Percentiles rank a stretch among this genome's conserved stretches.
These are phyloP conservation scores for Dictyostelium capitatum DNA, from an alignment of 78 protist species.

Conservation along the genomic window DNA sequence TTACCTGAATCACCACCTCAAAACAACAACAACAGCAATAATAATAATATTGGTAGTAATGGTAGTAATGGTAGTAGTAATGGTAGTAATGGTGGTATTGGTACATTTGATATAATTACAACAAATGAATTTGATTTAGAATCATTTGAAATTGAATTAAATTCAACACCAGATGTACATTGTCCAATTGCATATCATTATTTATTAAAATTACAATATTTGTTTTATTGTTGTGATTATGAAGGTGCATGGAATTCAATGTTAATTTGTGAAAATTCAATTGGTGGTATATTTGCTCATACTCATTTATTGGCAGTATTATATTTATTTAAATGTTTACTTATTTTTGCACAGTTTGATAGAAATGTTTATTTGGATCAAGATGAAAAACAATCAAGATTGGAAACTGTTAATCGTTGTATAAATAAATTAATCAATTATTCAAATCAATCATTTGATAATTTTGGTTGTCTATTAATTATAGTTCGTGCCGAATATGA, in stretches of 20 bases:
- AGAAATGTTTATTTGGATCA: neutral
- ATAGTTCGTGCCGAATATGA: conserved; percentile 20
- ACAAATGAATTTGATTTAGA: conserved; percentile 41
- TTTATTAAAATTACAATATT: conserved; percentile 17
- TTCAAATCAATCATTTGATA: conserved; percentile 23
- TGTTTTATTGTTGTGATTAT: conserved; percentile 2
- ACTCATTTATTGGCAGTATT: conserved; percentile 20
- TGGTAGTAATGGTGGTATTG: too few species aligned
- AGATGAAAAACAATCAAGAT: too few species aligned
- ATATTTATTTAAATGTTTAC: conserved; percentile 29
- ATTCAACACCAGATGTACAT: conserved; percentile 27
- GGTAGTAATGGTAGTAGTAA: neutral
- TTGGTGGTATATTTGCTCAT: conserved; percentile 53
- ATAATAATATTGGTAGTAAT: neutral
- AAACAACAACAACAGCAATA: neutral
- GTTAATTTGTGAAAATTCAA: conserved; percentile 7
- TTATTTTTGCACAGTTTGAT: conserved; percentile 10
- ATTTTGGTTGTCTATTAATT: conserved; percentile 7
- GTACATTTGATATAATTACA: neutral
- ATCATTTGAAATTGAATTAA: conserved; percentile 32
- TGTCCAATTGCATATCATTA: conserved; percentile 59
- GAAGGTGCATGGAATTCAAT: conserved; percentile 47
- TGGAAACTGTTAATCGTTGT: conserved; percentile 1
- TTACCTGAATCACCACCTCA: neutral
- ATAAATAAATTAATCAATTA: neutral